Percentiles rank a stretch among this genome's conserved stretches.
phyloP scores from a whole-genome alignment of 306 rosid species.

The Crotalaria pallida region DNA sequence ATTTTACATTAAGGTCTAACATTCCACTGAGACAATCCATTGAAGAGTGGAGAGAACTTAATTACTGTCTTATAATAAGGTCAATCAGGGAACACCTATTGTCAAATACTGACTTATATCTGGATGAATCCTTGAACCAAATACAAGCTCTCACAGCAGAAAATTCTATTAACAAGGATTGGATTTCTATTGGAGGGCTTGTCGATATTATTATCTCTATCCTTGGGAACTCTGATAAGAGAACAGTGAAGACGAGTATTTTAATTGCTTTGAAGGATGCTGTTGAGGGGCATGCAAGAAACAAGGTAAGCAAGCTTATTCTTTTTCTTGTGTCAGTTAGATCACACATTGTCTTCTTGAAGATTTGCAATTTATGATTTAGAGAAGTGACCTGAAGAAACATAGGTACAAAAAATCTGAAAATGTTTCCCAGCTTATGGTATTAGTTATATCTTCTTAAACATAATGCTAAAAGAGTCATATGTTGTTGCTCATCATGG shows the following conservation, averaged over 20 bases:
- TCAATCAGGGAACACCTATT: conserved; percentile 42
- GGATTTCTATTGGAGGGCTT: conserved; percentile 65
- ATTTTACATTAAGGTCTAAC: conserved; percentile 52
- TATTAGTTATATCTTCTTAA: conserved; percentile 12
- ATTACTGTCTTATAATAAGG: conserved; percentile 58
- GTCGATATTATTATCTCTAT: conserved; percentile 45
- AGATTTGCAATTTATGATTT: conserved; percentile 7
- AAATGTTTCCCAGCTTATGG: neutral
- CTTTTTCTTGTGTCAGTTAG: conserved; percentile 11
- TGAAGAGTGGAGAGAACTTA: conserved; percentile 83
- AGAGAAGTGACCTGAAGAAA: neutral
- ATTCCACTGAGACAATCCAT: conserved; percentile 68
- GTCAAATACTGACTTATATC: conserved; percentile 24
- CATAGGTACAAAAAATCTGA: neutral
- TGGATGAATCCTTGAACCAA: conserved; percentile 46
- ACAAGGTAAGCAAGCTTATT: conserved; percentile 47
- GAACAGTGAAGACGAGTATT: conserved; percentile 48
- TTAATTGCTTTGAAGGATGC: conserved; percentile 57
- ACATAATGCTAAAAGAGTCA: neutral
- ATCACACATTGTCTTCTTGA: neutral
- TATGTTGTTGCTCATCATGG: neutral
- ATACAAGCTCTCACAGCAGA: conserved; percentile 57
- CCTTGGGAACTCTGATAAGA: conserved; percentile 44
- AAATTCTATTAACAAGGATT: conserved; percentile 73
- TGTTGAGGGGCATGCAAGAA: conserved; percentile 68